Percentiles rank a stretch among this genome's conserved stretches.
Conservation (phyloP, 2,329 filamentous ascomycete genomes). For the Cladosporium sp. region DNA sequence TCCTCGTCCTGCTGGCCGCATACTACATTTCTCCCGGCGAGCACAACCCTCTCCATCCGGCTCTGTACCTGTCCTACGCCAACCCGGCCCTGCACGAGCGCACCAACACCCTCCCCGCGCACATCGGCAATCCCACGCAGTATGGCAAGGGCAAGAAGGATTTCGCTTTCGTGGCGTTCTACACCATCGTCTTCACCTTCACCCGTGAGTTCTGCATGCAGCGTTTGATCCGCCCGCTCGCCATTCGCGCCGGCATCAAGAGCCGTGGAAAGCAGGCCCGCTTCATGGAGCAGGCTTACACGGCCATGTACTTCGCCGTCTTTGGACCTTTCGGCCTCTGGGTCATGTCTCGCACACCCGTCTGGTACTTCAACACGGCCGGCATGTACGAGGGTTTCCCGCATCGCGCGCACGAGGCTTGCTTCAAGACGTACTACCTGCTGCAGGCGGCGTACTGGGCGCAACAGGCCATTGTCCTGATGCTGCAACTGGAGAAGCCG, state of each 20-base stretch:
- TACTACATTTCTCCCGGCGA: slow-evolving; percentile 73
- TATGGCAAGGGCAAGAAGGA: slow-evolving; percentile 90
- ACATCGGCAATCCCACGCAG: slow-evolving; percentile 44
- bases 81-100: slow-evolving; percentile 40
- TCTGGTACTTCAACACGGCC: slow-evolving; percentile 92
- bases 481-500: slow-evolving; percentile 85
- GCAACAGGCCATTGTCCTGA: slow-evolving; percentile 83
- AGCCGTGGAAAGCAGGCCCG: slow-evolving; percentile 74
- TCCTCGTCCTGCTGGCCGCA: slow-evolving; percentile 57
- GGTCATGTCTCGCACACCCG: slow-evolving; percentile 83
- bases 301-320: slow-evolving; percentile 80
- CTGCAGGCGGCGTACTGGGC: slow-evolving; percentile 94
- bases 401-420: slow-evolving; percentile 70
- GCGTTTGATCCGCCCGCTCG: slow-evolving; percentile 72
- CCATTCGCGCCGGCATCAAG: slow-evolving; percentile 63
- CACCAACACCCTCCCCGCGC: slow-evolving; percentile 41
- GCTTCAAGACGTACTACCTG: slow-evolving; percentile 94
- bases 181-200: slow-evolving; percentile 84
- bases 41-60: slow-evolving; percentile 72
- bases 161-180: slow-evolving; percentile 81
- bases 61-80: slow-evolving; percentile 86
- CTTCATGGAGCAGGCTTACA: slow-evolving; percentile 97
- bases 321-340: slow-evolving; percentile 81
- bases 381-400: slow-evolving; percentile 90
- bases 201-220: slow-evolving; percentile 97